A percentile compares a stretch with the other conserved stretches of the same genome.
Evolutionary conservation across 2,329 filamentous ascomycete species (phyloP).

Genomic region (Cephalotrichum gorgonifer): DNA sequence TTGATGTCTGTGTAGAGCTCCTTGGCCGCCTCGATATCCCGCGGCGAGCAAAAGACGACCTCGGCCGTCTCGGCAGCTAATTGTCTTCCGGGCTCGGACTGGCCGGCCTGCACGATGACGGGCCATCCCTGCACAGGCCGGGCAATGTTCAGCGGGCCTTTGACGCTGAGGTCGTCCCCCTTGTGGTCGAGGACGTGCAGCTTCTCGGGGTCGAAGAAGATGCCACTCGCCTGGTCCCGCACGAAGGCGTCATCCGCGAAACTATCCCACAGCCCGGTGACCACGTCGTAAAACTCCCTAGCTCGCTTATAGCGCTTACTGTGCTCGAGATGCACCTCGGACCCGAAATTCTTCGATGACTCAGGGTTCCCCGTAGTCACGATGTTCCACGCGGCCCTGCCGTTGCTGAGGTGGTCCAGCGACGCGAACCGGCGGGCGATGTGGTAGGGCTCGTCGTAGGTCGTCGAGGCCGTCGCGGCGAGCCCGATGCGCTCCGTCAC

Average conservation of each 20-base stretch:
- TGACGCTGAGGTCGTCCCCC: slow-evolving; percentile 33
- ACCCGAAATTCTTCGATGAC: slow-evolving; percentile 39
- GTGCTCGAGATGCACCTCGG: slow-evolving; percentile 38
- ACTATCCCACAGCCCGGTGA: slow-evolving; percentile 41
- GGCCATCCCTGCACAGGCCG: slow-evolving; percentile 43
- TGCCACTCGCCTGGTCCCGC: slow-evolving; percentile 33
- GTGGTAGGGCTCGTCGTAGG: slow-evolving; percentile 43
- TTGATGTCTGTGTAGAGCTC: too few relatives aligned
- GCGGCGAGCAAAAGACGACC: too few relatives aligned
- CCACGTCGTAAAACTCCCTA: slow-evolving; percentile 41
- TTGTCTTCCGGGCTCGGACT: too few relatives aligned
- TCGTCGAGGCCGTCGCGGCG: slow-evolving; percentile 42
- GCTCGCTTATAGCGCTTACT: slow-evolving; percentile 38
- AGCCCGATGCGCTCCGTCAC: slow-evolving; percentile 40
- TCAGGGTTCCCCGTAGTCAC: slow-evolving; percentile 43
- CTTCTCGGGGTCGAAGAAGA: slow-evolving; percentile 39
- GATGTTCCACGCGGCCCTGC: slow-evolving; percentile 43
- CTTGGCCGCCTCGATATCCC: too few relatives aligned
- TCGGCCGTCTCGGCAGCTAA: too few relatives aligned
- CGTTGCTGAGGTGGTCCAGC: slow-evolving; percentile 38
- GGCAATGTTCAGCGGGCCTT: slow-evolving; percentile 40
- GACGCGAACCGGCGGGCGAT: slow-evolving; percentile 42
- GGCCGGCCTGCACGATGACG: slow-evolving; percentile 45
- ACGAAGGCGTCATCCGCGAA: slow-evolving; percentile 46
- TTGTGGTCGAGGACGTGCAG: slow-evolving; percentile 41